Evolutionary conservation across 371 early-diverging fungal genomes (phyloP).

Genomic region (Smittium culicis): DNA sequence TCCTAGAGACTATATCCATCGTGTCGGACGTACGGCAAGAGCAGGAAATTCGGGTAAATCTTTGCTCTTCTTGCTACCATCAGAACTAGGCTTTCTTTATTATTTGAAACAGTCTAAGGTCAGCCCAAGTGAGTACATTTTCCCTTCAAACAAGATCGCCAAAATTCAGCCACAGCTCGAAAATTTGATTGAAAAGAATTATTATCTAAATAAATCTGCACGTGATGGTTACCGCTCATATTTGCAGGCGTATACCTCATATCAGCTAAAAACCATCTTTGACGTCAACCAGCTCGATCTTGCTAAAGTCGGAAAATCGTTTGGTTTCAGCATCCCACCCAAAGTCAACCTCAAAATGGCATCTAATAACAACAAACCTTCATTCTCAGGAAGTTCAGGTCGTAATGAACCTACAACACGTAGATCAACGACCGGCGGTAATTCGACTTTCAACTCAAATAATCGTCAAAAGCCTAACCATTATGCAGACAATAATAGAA

Average conservation of each 20-base stretch:
- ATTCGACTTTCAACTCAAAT: too few relatives aligned
- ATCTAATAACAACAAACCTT: constrained; percentile 6
- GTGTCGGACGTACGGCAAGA: constrained; percentile 97
- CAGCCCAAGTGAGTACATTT: constrained; percentile 94
- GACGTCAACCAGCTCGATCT: constrained; percentile 85
- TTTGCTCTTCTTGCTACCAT: constrained; percentile 85
- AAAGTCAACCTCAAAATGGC: constrained; percentile 79
- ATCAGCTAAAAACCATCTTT: constrained; percentile 90
- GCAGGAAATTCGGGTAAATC: constrained; percentile 84
- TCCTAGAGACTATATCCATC: constrained; percentile 94
- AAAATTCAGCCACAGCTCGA: constrained; percentile 94
- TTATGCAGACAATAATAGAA: background rate
- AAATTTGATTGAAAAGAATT: constrained; percentile 91
- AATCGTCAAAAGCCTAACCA: background rate
- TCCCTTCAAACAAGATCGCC: constrained; percentile 84
- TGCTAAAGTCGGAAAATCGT: constrained; percentile 81
- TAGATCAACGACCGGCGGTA: background rate
- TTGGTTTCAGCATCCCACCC: constrained; percentile 93
- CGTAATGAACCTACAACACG: background rate
- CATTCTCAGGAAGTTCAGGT: background rate
- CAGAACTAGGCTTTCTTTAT: constrained; percentile 89
- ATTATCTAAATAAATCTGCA: constrained; percentile 97
- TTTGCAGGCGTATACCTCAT: constrained; percentile 93
- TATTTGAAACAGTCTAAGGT: constrained; percentile 95
- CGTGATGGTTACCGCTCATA: constrained; percentile 93